Base-by-base conservation (phyloP, 768 basidiomycete species). In the Boletus sensibilis region DNA sequence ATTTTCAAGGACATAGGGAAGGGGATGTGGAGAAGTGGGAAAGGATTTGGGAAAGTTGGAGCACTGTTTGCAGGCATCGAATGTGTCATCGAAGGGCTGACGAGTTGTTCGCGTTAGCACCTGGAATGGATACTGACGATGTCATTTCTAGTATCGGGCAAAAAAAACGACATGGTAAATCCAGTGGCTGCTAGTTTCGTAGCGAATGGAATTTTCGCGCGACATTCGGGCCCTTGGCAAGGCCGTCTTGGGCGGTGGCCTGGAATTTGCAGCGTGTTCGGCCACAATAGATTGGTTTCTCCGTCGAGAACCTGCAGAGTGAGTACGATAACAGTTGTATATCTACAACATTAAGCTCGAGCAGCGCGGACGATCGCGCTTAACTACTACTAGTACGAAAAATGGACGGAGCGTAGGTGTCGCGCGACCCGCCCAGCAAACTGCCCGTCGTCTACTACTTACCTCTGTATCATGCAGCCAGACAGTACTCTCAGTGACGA, bases 131-230 rank as follows among this genome's bases (percentile, higher is more conserved):
- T 43, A 10, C 31, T 63, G 31, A 68, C 18, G 0, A 23, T 20
- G 31, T 20, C 3, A 7, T 35, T 3, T 31, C 33, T 57, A 97
- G 95, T 98, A 97, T 73, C 93, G 96, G 43, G 95, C 93, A 10
- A 94, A 87, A 94, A 87, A 74, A 95, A 97, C 67, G 96, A 98
- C 71, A 91, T 98, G 63, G 87, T 85, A 53, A 98, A 98, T 69
- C 89, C 93, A 11, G 82, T 93, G 18, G 82, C 86, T 12, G 88
- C 91, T 7, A 95, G 96, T 1, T 93, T 96, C 69, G 69, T 94
- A 5, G 84, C 94, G 4, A 96, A 96, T 29, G 94, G 89, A 37
- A 77, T 97, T 20, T 83, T 98, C 4, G 95, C 94, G 11, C 82
- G 92, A 37, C 85, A 90, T 66, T 85, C 92, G 0, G 94, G 96